Conservation (phyloP, 345 rosid genomes). For the Noccaea caerulescens region DNA sequence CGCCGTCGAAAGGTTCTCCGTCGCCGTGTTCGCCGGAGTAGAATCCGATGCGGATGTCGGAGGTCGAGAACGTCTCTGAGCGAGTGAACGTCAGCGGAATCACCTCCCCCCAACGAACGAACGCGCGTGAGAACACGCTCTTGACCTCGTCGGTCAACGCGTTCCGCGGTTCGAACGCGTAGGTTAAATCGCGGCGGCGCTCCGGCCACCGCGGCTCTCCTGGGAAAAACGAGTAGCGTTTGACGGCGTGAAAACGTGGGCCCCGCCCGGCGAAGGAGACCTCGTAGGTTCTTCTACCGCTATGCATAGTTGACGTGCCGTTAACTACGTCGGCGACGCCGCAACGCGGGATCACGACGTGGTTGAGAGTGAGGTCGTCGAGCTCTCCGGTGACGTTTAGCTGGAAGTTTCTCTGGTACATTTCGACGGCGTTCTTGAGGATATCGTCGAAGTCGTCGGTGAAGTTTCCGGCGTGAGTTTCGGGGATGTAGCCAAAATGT, state of each 20-base stretch:
- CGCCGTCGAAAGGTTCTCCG: constrained; percentile 90
- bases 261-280: constrained; percentile 30
- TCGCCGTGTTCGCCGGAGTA: constrained; percentile 81
- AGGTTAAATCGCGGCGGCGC: constrained; percentile 52
- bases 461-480: constrained; percentile 47
- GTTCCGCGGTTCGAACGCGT: constrained; percentile 62
- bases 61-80: constrained; percentile 38
- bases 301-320: constrained; percentile 78
- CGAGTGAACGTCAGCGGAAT: constrained; percentile 68
- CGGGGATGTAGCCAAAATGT: constrained; percentile 42
- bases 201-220: constrained; percentile 75
- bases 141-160: constrained; percentile 52
- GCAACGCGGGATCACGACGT: constrained; percentile 70
- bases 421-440: constrained; percentile 62
- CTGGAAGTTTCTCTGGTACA: constrained; percentile 77
- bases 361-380: constrained; percentile 61
- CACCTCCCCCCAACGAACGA: constrained; percentile 69
- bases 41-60: constrained; percentile 77
- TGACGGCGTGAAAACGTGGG: constrained; percentile 54
- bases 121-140: constrained; percentile 73
- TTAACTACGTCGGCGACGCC: constrained; percentile 87
- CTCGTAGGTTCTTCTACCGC: constrained; percentile 45
- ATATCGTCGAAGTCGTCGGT: constrained; percentile 70
- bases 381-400: constrained; percentile 73
- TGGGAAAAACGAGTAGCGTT: constrained; percentile 69